Percentiles rank a stretch among this genome's conserved stretches.
Conservation (phyloP, 495 filamentous ascomycete species). For the Bryoglossum gracile region DNA sequence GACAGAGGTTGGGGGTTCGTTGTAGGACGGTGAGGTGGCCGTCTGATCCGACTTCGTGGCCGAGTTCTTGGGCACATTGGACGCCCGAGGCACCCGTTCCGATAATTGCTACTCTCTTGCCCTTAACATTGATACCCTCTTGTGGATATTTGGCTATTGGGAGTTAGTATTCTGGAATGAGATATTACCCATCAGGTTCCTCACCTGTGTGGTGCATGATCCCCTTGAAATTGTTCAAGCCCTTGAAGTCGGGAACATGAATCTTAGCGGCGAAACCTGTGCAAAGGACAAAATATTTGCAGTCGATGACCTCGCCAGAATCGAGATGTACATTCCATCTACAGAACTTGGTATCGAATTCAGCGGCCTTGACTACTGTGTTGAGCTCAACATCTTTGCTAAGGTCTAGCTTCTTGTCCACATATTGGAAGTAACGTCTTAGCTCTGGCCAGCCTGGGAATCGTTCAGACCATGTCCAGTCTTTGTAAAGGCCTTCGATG, state of each 20-base stretch:
- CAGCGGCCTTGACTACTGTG: slow-evolving; percentile 30
- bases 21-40: slow-evolving; percentile 41
- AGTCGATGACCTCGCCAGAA: slow-evolving; percentile 24
- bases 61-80: slow-evolving; percentile 39
- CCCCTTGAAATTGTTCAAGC: slow-evolving; percentile 34
- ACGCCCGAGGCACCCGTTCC: slow-evolving; percentile 52
- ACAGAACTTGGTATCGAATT: slow-evolving; percentile 29
- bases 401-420: slow-evolving; percentile 35
- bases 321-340: slow-evolving; percentile 33
- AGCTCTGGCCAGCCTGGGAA: slow-evolving; percentile 35
- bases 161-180: not conserved
- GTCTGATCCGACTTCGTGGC: slow-evolving; percentile 30
- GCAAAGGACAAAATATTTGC: slow-evolving; percentile 31
- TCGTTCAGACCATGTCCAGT: slow-evolving; percentile 39
- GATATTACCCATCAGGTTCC: no score
- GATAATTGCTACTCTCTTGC: slow-evolving; percentile 49
- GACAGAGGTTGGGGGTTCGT: slow-evolving; percentile 45
- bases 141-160: not conserved
- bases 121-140: slow-evolving; percentile 35
- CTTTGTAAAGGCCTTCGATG: slow-evolving; percentile 34
- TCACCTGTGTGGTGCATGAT: slow-evolving; percentile 41
- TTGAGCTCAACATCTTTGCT: slow-evolving; percentile 38
- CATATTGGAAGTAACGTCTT: slow-evolving; percentile 35
- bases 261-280: slow-evolving; percentile 35
- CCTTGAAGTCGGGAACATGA: slow-evolving; percentile 31